These are phyloP conservation scores for Aureobasidium namibiae DNA, from an alignment of 2,329 filamentous ascomycete genomes.

Conservation along the genomic window DNA sequence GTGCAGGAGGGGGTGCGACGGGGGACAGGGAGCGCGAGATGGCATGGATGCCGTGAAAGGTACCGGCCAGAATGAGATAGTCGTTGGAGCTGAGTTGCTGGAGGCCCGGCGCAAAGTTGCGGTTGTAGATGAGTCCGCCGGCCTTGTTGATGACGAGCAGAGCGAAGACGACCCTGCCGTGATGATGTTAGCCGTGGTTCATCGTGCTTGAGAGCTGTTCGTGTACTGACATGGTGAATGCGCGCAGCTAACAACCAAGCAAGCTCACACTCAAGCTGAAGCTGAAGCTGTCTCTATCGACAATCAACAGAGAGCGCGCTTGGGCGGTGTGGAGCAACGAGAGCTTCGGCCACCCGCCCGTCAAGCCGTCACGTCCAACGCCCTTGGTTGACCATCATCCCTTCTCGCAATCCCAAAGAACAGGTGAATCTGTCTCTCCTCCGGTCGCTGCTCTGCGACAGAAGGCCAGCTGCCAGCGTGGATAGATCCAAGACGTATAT, in stretches of 20 bases:
- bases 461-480: not conserved
- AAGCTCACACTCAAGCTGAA: too few relatives aligned
- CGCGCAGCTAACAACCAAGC: not conserved
- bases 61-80: conserved; percentile 91
- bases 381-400: not conserved
- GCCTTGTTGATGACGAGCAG: conserved; percentile 99
- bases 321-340: not conserved
- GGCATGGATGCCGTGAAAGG: conserved; percentile 77
- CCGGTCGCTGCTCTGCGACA: not conserved
- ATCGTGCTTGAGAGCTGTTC: too few relatives aligned
- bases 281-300: not conserved
- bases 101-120: conserved; percentile 79
- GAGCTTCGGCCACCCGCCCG: not conserved
- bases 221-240: not conserved
- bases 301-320: not conserved
- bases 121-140: conserved; percentile 91
- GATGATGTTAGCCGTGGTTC: not conserved
- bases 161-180: conserved; percentile 76
- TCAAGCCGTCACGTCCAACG: not conserved
- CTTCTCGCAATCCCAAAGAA: not conserved
- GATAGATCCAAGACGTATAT: not conserved
- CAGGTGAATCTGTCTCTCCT: not conserved
- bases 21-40: conserved; percentile 48
- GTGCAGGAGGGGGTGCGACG: conserved; percentile 28
- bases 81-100: conserved; percentile 90